Base-by-base conservation (phyloP, 768 basidiomycete species). In the Russula sp. region DNA sequence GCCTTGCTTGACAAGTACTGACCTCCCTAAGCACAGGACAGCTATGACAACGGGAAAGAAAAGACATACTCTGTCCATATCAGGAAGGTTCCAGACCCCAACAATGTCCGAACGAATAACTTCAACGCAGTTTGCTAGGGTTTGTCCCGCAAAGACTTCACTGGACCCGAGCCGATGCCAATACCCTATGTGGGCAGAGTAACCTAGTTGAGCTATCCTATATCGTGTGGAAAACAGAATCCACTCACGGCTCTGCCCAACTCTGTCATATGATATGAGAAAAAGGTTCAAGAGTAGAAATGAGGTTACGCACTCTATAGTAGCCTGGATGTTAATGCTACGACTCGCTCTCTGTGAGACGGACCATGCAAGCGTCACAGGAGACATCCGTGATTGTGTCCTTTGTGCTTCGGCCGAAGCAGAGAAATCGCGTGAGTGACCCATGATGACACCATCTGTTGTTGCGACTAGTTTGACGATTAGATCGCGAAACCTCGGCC, bases 211-310 rank as follows among this genome's bases (percentile, higher is more conserved):
- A 26, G 7, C 30, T 30, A 24, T 30, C 26, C 9, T 22, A 18
- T 2, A 22, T 58, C 18, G 8, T 7, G 18, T 24, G 22, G 18
- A 40, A 22, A 20, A 22, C 2, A 14, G 28, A 49, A 38, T 18
- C n/a, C 18, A 59, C 63, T 64, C 22, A 64, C 63, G 46, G 46
- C 44, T 48, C 49, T 18, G 51, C 22, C 63, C 63, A 16, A 64
- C 36, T 6, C 63, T 64, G 26, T 53, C 18, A 16, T 3, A 49
- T 14, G 1, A 34, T 11, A 34, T 64, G 10, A 64, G 63, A 20
- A 30, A 16, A 9, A 9, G 13, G 16, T 22, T 40, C 46, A 42
- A 10, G n/a, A 54, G 18, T 11, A 36, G 24, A 54, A 16, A 22
- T 4, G 30, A 26, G 4, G 24, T 20, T 49, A 55, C 63, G 46